Evolutionary conservation across 805 yeast genomes (phyloP), one percentile per base, ranked within the genome.

Genomic region (Kazachstania martiniae): DNA sequence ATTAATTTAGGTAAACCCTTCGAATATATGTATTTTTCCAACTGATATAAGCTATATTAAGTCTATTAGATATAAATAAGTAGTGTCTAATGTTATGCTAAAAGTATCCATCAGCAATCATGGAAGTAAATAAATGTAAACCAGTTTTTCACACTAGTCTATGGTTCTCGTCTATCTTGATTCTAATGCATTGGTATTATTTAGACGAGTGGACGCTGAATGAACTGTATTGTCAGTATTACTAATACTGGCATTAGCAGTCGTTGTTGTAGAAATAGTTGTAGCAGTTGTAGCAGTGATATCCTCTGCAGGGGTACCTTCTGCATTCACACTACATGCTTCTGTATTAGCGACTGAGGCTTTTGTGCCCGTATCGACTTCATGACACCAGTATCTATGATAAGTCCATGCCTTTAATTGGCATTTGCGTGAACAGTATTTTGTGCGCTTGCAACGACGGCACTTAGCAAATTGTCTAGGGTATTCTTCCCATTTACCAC

Each of bases 401-500:
- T 79, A 83, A 12, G 72, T 70, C 97, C 97, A 89, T 0, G 96
- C 93, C 42, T 70, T 71, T 47, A 84, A 68, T 59, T 89, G 98
- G 56, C 98, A 89, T 34, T 79, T 85, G 44, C 89, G 73, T 7
- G 94, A 79, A 55, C 98, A 89, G 55, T 89, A 89, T 60, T 91
- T 91, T 3, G 97, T 87, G 38, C 96, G 65, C 55, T 89, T 85
- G 58, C 98, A 89, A 29, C 94, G 70, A 36, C 95, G 68, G 56
- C 98, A 89, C 57, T 91, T 89, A 41, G 94, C 94, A 62, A 89
- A 89, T 52, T 89, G 93, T 27, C 93, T 70, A 6, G 95, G 95
- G 40, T 62, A 75, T 29, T 70, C 72, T 57, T 89, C 98, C 97
- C 97, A 89, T 51, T 70, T 77, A 8, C 96, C 96, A 60, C 98